Base-by-base conservation (phyloP, 2,329 filamentous ascomycete genomes). In the Nemania abortiva region DNA sequence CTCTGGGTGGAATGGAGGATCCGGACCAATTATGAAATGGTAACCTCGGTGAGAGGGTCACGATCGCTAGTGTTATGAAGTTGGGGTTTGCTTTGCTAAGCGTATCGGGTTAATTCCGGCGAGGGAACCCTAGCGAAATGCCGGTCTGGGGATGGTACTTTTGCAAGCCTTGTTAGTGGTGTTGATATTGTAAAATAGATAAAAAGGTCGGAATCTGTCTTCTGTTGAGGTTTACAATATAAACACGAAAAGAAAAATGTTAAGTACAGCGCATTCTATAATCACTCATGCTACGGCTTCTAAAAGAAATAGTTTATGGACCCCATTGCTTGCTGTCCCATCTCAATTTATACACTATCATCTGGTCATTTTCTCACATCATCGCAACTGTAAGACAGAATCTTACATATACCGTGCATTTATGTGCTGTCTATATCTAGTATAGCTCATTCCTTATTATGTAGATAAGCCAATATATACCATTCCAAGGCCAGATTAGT, bases 381-480 rank as follows among this genome's bases (percentile, higher is more conserved):
- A 27, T 37, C 34, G 15, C 13, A n/a, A 13, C n/a, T 18, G 9
- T 27, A 13, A 6, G 53, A 42, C 13, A 6, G 7, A n/a, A 6
- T 2, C 6, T 27, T n/a, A 24, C 20, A 18, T 3, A 37, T 47
- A 24, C 39, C 31, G 42, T 50, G 34, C 37, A 65, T 54, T 45
- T 29, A 56, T 42, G n/a, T 42, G 31, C 29, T 15, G 11, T 55
- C n/a, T 50, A 50, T 42, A 10, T 65, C 37, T 50, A 55, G 37
- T 66, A 59, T 55, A 53, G 39, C 22, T 49, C n/a, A 37, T 50
- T 45, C n/a, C 29, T 53, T 34, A 58, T 66, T 20, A 50, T 45
- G 13, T 56, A 39, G 6, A 45, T 10, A 53, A 55, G 34, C 50
- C 56, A 37, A 27, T 66, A 66, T 58, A 47, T 63, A 63, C 54